These are phyloP conservation scores for Leptographium galeiforme DNA, from an alignment of 2,329 filamentous ascomycete species.

Conservation along the genomic window DNA sequence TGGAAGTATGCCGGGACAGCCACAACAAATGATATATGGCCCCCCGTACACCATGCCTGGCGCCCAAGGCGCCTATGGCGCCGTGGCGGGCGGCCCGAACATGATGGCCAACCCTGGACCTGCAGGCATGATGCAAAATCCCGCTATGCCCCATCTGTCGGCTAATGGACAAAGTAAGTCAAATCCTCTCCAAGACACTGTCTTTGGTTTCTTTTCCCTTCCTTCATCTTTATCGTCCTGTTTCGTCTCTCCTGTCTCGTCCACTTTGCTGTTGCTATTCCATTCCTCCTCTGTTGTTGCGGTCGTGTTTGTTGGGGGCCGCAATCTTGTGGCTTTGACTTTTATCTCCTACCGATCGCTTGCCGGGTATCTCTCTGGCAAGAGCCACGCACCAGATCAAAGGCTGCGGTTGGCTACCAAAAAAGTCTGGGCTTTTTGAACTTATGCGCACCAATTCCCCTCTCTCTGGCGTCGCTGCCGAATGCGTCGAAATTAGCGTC, in stretches of 20 bases:
- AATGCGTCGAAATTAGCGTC: no score
- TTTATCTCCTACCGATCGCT: no score
- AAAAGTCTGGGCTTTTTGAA: neutral
- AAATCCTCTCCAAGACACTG: slow-evolving; percentile 7
- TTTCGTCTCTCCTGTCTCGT: neutral
- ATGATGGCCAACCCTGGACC: slow-evolving; percentile 41
- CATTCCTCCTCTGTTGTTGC: slow-evolving; percentile 7
- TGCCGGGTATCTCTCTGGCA: no score
- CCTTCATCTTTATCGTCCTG: neutral
- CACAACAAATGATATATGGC: slow-evolving; percentile 44
- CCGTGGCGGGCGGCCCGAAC: slow-evolving; percentile 30
- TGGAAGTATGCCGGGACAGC: slow-evolving; percentile 25
- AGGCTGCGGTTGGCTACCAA: neutral
- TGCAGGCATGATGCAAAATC: slow-evolving; percentile 50
- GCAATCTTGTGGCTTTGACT: neutral
- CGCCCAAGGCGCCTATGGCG: slow-evolving; percentile 31
- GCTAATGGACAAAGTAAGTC: slow-evolving; percentile 47
- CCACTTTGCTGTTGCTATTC: neutral
- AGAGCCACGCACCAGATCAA: no score
- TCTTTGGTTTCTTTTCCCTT: neutral
- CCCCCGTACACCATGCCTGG: slow-evolving; percentile 42
- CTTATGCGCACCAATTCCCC: neutral
- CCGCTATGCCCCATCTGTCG: slow-evolving; percentile 45
- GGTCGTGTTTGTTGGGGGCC: neutral
- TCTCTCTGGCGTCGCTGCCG: neutral